Evolutionary conservation across 768 basidiomycete genomes (phyloP).

Genomic region (Lactarius deliciosus): DNA sequence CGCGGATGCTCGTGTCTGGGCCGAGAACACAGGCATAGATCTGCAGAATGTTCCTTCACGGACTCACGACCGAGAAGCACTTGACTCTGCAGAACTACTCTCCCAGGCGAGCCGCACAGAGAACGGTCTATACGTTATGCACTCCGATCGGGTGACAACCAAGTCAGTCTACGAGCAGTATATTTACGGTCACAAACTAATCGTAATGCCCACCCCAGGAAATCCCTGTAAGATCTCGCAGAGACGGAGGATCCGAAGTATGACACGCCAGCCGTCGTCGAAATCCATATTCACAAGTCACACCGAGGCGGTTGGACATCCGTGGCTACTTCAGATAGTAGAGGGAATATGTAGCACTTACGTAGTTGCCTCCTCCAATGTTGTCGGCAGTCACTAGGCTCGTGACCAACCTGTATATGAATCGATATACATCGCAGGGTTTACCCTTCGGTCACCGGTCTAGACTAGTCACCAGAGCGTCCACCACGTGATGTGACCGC

Average conservation of each 20-base stretch:
- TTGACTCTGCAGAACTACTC: conserved; percentile 48
- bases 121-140: conserved; percentile 63
- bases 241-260: neutral
- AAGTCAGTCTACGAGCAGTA: conserved; percentile 14
- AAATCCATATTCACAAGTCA: neutral
- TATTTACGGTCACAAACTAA: neutral
- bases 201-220: conserved; percentile 1
- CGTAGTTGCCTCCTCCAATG: neutral
- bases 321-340: neutral
- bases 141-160: conserved; percentile 38
- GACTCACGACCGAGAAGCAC: conserved; percentile 30
- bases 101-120: conserved; percentile 49
- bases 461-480: too few species aligned
- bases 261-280: neutral
- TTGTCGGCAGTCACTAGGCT: too few species aligned
- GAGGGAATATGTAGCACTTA: neutral
- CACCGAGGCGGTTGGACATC: neutral
- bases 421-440: too few species aligned
- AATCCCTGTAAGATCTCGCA: conserved; percentile 31
- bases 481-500: neutral
- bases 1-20: conserved; percentile 46
- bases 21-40: conserved; percentile 39
- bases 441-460: too few species aligned
- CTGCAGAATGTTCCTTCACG: conserved; percentile 25
- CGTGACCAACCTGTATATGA: too few species aligned